A percentile compares a stretch with the other conserved stretches of the same genome.
Conservation (phyloP, 2,329 filamentous ascomycete genomes). For the Colletotrichum siamense region DNA sequence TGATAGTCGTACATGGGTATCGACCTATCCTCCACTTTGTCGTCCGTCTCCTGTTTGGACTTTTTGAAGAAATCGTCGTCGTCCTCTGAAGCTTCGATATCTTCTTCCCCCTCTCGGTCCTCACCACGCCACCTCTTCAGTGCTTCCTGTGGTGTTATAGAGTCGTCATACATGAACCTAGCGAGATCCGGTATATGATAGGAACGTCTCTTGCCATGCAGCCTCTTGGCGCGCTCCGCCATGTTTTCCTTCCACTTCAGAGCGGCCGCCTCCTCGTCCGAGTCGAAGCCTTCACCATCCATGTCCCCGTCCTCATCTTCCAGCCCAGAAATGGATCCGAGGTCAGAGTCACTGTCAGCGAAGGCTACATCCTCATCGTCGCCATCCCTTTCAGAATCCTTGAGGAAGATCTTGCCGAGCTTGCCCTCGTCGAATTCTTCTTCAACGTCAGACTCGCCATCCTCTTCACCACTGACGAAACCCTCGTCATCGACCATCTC, state of each 20-base stretch:
- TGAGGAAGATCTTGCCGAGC: constrained; percentile 66
- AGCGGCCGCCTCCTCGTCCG: constrained; percentile 74
- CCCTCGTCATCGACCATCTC: constrained; percentile 56
- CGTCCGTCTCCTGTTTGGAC: constrained; percentile 68
- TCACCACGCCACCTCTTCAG: constrained; percentile 82
- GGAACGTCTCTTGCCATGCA: constrained; percentile 73
- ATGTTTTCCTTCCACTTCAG: constrained; percentile 91
- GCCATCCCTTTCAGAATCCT: constrained; percentile 54
- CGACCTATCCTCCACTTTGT: constrained; percentile 78
- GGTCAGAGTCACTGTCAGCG: constrained; percentile 95
- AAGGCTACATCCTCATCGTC: constrained; percentile 81
- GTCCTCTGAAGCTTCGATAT: constrained; percentile 59
- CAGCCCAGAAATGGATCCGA: constrained; percentile 79
- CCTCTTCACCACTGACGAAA: constrained; percentile 59
- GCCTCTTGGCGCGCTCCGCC: constrained; percentile 71
- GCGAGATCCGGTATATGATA: constrained; percentile 85
- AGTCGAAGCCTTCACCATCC: constrained; percentile 56
- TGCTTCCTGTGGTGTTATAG: constrained; percentile 76
- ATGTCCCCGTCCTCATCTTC: constrained; percentile 50
- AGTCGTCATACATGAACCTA: constrained; percentile 86
- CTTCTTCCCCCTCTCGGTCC: constrained; percentile 60
- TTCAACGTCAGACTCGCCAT: constrained; percentile 56
- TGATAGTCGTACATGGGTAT: constrained; percentile 83
- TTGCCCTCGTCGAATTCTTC: constrained; percentile 64
- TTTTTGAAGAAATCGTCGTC: constrained; percentile 72